Evolutionary conservation across 805 yeast species (phyloP).

Genomic region (Saturnispora dispora): DNA sequence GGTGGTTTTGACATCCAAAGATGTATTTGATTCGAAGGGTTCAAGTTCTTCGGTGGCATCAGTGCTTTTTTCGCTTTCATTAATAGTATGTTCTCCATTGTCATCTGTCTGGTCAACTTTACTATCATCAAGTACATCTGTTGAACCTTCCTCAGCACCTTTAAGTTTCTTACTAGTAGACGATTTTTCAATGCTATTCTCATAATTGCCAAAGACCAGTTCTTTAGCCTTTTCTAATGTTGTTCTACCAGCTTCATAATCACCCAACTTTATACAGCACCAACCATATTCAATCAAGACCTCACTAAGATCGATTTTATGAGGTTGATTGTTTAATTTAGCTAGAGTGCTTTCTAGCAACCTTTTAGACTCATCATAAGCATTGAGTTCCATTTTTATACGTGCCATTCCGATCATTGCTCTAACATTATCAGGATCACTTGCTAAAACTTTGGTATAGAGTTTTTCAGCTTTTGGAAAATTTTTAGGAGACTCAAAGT

Average conservation of each 20-base stretch:
- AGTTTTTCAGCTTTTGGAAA: conserved; percentile 63
- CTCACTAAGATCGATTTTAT: conserved; percentile 1
- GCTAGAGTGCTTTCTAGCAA: conserved; percentile 33
- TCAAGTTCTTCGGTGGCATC: neutral
- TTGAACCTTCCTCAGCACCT: neutral
- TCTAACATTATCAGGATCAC: conserved; percentile 31
- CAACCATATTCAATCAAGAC: conserved; percentile 52
- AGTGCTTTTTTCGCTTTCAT: neutral
- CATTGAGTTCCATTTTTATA: conserved; percentile 58
- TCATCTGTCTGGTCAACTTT: neutral
- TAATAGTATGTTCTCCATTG: neutral
- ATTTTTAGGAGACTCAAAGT: conserved; percentile 86
- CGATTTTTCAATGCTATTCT: conserved; percentile 25
- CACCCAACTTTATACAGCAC: conserved; percentile 55
- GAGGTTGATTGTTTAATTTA: conserved; percentile 41
- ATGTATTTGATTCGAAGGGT: conserved; percentile 24
- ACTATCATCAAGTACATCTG: neutral
- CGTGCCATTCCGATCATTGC: conserved; percentile 80
- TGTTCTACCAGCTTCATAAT: conserved; percentile 42
- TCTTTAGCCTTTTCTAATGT: conserved; percentile 37
- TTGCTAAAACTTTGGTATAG: conserved; percentile 50
- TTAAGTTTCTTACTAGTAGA: neutral
- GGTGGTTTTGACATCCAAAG: conserved; percentile 49
- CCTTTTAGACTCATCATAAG: conserved; percentile 43
- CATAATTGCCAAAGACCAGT: conserved; percentile 38